Evolutionary conservation across 352 stramenopile genomes (phyloP), one percentile per base, ranked within the genome.

Genomic region (Phytophthora pseudosyringae): DNA sequence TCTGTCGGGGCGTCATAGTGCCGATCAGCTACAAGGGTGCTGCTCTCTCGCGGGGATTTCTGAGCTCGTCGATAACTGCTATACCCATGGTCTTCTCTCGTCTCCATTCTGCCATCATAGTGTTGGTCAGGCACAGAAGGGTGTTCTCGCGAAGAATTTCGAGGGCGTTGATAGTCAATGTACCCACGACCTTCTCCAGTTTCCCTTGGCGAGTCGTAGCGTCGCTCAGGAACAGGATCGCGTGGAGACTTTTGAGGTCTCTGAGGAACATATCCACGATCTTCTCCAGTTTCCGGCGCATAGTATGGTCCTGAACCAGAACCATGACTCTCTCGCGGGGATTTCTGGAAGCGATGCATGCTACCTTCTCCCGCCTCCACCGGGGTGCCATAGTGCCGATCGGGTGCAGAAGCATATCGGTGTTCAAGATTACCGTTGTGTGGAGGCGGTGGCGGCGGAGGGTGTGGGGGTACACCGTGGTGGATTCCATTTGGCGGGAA

Each of bases 41-140:
- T 21, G 21, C 21, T 21, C 21, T 66, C 65, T 61, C 21, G 51
- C 31, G 47, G 26, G 48, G 36, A 18, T 31, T 28, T 44, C 16
- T 56, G 63, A 31, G 32, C 21, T 2, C 21, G 21, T 21, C 21
- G 21, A 21, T 21, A 21, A 21, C 21, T 26, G 25, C 25, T 29
- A 9, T 72, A 72, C 29, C 64, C 58, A 39, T 58, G 64, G n/a
- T 72, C 64, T 56, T 72, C 64, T 58, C 60, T 45, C 21, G 21
- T 21, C 21, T 70, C 53, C 31, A 38, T 39, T 43, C 26, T 38
- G 3, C 29, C 8, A 18, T 48, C 40, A 40, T 61, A 61, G 40
- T 29, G 50, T 9, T 48, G 48, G 33, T 56, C 54, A 28, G 54
- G 26, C 38, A 49, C 15, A 21, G 28, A 50, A 21, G 10, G 4